Base-by-base conservation (phyloP, 1,284 basidiomycete genomes). In the Amylostereum areolatum region DNA sequence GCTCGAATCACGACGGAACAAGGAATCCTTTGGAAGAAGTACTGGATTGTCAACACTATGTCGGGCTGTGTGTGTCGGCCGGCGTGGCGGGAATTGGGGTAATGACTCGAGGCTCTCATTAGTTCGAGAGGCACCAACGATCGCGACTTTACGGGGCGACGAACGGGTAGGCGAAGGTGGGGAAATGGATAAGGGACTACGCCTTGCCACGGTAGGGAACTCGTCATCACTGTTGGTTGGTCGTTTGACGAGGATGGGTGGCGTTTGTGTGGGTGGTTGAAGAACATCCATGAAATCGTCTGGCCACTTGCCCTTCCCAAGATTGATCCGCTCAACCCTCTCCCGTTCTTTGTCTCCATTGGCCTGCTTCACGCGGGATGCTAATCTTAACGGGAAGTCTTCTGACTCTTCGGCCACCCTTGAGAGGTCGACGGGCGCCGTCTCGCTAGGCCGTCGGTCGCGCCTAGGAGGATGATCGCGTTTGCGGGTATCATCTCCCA, bases 241-340 rank as follows among this genome's bases (percentile, higher is more conserved):
- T 9, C 39, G 39, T 25, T 41, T 41, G 39, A 41, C 25, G 11
- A 41, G 24, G 39, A 41, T 41, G 11, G 39, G 39, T 8, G 39
- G 39, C 8, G 11, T 10, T 8, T 24, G 9, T 24, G 39, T 10
- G 27, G 57, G 54, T 42, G 56, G 52, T 40, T 57, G 48, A 42
- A 56, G 56, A 70, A 41, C 79, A 58, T 80, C 78, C 50, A 88
- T 62, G 60, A 88, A 88, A 63, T 89, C 87, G 61, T 89, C 85
- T 1, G 88, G 86, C 85, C 85, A 89, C 64, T 85, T 88, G 50
- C 83, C 86, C 63, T 89, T 85, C 37, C 81, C 80, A 44, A 88
- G 77, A 51, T 81, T 75, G 55, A 87, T 71, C 47, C 50, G 42
- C 42, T 55, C 36, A 35, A 55, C 39, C 48, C 61, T 63, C 51